Base-by-base conservation (phyloP, 768 basidiomycete genomes). In the Mycena olivaceomarginata region DNA sequence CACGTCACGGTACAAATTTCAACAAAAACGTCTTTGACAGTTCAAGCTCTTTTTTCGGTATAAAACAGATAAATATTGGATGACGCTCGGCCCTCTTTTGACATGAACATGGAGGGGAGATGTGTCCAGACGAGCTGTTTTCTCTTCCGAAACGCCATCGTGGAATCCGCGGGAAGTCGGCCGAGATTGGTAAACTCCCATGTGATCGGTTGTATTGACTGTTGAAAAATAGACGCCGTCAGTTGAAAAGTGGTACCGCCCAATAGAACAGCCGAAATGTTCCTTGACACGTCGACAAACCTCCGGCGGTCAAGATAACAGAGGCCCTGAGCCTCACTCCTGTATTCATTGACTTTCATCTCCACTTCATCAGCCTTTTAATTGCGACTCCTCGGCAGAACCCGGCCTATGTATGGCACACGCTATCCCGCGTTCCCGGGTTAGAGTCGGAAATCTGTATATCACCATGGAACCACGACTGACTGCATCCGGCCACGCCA, bases 111-210 rank as follows among this genome's bases (percentile, higher is more conserved):
- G 12, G 31, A 15, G 20, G 39, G 60, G 43, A 45, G 11, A 13
- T 64, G 43, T 18, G 60, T 10, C 60, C 9, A 22, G n/a, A 56
- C 13, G n/a, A 22, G 43, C 46, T 2, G 43, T 66, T 65, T 70
- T 70, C 41, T 39, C 16, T 8, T 31, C 45, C 57, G 66, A 74
- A 74, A 63, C 67, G 15, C 37, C 66, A 68, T 68, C 67, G 15
- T 53, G 7, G 51, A 56, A n/a, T 22, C 60, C 56, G 56, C 40
- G 53, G 65, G 6, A 20, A 25, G 4, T 39, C 74, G 66, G 60
- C 66, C 59, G 57, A 11, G 20, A 57, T 75, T 75, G 40, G 74
- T 75, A 22, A 75, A 57, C 41, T 48, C 74, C 74, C 68, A 48
- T 65, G 62, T 70, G 62, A 70, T 70, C 74, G 74, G 74, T 62